These are phyloP conservation scores for Candida corydali DNA, from an alignment of 805 yeast genomes.

Conservation along the genomic window DNA sequence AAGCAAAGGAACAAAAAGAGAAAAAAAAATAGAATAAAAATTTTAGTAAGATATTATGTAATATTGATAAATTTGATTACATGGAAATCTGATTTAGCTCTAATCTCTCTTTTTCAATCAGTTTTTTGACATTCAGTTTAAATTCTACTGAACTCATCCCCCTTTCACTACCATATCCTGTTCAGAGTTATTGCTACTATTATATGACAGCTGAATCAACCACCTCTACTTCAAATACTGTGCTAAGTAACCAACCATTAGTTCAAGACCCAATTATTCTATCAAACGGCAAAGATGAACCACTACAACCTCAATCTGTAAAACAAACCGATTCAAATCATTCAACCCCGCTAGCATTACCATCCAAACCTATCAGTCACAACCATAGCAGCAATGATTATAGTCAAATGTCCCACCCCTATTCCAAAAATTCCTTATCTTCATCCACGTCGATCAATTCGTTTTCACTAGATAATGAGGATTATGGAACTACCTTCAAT, in stretches of 20 bases:
- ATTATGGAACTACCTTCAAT: background rate
- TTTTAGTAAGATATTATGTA: no score
- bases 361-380: background rate
- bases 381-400: background rate
- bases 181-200: no score
- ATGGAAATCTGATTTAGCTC: no score
- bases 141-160: no score
- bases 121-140: no score
- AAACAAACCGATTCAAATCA: background rate
- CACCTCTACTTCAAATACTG: constrained; percentile 2
- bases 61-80: no score
- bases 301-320: background rate
- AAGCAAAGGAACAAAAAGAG: no score
- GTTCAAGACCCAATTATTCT: constrained; percentile 7
- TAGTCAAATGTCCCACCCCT: no score
- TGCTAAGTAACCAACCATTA: constrained; percentile 6
- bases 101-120: no score
- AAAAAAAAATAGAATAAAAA: no score
- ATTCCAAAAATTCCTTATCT: background rate
- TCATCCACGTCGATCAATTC: constrained; percentile 2
- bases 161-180: no score
- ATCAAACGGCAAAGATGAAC: constrained; percentile 4
- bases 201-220: background rate
- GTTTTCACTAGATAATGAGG: constrained; percentile 3
- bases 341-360: constrained; percentile 3